These are phyloP conservation scores for Rhizoctonia solani DNA, from an alignment of 1,284 basidiomycete species.

Conservation along the genomic window DNA sequence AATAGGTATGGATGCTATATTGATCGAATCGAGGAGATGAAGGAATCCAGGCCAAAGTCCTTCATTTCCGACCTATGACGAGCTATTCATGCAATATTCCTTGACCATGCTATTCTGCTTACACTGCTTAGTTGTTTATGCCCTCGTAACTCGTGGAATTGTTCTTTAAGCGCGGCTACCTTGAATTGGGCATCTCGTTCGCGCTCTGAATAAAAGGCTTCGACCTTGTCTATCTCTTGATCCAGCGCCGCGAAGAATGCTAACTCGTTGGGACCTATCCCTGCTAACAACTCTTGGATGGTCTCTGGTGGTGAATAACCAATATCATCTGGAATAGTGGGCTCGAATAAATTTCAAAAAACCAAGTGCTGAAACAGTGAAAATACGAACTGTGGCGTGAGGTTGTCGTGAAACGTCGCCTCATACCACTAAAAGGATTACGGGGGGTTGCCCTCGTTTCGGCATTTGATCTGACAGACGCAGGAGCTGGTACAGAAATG, in stretches of 20 bases:
- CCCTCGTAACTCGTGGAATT: constrained; percentile 73
- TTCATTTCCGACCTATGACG: constrained; percentile 25
- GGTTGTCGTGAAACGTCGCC: constrained; percentile 21
- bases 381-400: constrained; percentile 1
- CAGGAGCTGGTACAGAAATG: background rate
- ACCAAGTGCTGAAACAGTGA: background rate
- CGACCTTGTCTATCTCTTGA: constrained; percentile 77
- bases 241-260: constrained; percentile 79
- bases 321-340: constrained; percentile 44
- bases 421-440: constrained; percentile 25
- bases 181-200: constrained; percentile 68
- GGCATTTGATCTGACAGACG: background rate
- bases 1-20: constrained; percentile 1
- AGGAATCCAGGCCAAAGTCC: constrained; percentile 38
- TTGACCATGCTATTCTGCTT: background rate
- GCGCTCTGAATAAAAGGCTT: constrained; percentile 68
- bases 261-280: constrained; percentile 62
- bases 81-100: background rate
- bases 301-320: constrained; percentile 26
- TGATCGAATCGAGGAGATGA: constrained; percentile 31
- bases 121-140: constrained; percentile 73
- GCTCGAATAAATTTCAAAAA: constrained; percentile 24
- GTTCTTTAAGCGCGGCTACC: constrained; percentile 62
- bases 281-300: constrained; percentile 56
- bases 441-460: background rate